Conservation (phyloP, 2,329 filamentous ascomycete species). For the Lachnellula hyalina region DNA sequence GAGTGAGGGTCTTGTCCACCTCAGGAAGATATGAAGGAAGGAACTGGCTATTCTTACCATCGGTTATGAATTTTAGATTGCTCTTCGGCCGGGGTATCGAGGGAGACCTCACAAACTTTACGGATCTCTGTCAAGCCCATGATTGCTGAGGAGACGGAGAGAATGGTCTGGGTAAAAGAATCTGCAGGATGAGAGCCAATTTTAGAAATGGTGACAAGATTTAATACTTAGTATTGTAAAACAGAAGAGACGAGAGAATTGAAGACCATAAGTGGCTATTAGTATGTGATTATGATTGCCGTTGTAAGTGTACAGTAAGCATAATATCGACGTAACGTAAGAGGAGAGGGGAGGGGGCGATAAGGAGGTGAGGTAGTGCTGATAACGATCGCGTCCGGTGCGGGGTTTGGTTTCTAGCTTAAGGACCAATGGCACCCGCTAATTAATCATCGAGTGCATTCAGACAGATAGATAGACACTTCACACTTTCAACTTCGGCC, state of each 20-base stretch:
- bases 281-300: not conserved
- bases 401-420: not conserved
- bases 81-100: conserved; percentile 65
- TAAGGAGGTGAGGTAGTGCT: not conserved
- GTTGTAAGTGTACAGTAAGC: no score
- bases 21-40: no score
- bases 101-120: conserved; percentile 66
- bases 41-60: conserved; percentile 39
- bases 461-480: no score
- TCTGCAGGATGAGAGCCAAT: not conserved
- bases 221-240: not conserved
- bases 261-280: not conserved
- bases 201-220: not conserved
- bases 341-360: not conserved
- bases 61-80: conserved; percentile 73
- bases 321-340: not conserved
- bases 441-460: not conserved
- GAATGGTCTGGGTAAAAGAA: not conserved
- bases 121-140: conserved; percentile 56
- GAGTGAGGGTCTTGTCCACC: no score
- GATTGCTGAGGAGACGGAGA: not conserved
- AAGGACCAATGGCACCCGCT: not conserved
- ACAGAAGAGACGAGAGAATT: not conserved
- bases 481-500: no score
- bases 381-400: conserved; percentile 4